phyloP scores from a whole-genome alignment of 2,329 filamentous ascomycete genomes.

The Tolypocladium guangdongense region DNA sequence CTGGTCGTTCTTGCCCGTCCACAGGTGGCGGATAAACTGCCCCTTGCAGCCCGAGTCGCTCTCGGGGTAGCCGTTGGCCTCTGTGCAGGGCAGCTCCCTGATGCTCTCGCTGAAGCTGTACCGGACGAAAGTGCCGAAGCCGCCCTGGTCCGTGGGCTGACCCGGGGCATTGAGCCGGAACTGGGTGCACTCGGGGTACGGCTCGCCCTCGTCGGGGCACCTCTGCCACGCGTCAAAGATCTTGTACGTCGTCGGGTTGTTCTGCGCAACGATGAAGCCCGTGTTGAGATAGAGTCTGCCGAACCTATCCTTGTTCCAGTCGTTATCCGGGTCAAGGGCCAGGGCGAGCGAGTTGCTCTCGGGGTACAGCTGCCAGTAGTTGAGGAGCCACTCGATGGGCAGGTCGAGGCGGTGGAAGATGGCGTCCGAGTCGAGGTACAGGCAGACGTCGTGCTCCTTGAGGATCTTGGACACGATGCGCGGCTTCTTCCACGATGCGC shows the following conservation, averaged over 20 bases:
- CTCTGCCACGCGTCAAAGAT: constrained; percentile 38
- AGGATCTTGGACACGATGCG: constrained; percentile 30
- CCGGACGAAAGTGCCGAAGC: constrained; percentile 31
- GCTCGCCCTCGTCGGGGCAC: constrained; percentile 28
- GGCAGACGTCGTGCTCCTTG: constrained; percentile 29
- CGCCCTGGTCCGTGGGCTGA: constrained; percentile 30
- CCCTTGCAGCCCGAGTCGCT: constrained; percentile 26
- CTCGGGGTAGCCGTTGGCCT: constrained; percentile 33
- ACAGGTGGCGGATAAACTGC: constrained; percentile 31
- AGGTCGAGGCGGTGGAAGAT: constrained; percentile 31
- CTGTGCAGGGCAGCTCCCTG: constrained; percentile 26
- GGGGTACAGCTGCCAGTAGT: constrained; percentile 32
- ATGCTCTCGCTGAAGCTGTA: constrained; percentile 31
- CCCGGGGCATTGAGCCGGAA: constrained; percentile 24
- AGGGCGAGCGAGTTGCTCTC: constrained; percentile 29
- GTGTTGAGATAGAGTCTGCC: constrained; percentile 36
- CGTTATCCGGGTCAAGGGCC: constrained; percentile 25
- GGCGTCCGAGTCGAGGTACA: constrained; percentile 34
- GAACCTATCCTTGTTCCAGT: constrained; percentile 28
- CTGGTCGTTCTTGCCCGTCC: constrained; percentile 28
- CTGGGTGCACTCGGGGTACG: constrained; percentile 25
- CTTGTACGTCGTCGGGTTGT: constrained; percentile 33
- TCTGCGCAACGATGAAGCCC: constrained; percentile 42
- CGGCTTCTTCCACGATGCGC: constrained; percentile 36
- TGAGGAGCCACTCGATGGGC: constrained; percentile 35